These are phyloP conservation scores for Ilyonectria sp. DNA, from an alignment of 2,329 filamentous ascomycete species.

Conservation along the genomic window DNA sequence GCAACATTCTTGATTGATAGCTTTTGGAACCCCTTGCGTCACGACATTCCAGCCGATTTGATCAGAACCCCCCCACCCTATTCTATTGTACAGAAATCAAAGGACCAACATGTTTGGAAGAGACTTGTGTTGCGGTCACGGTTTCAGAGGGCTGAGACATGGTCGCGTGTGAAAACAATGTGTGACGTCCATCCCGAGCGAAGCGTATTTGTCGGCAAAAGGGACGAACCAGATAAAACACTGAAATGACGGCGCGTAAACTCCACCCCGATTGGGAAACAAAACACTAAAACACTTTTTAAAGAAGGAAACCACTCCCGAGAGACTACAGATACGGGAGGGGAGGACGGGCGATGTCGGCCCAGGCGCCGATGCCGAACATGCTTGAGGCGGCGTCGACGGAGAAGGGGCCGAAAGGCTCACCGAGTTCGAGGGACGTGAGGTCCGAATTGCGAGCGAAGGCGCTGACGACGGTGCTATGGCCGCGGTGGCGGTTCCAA, in stretches of 20 bases:
- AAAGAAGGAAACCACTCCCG: neutral
- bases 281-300: neutral
- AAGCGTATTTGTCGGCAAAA: neutral
- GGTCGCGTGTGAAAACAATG: neutral
- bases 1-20: neutral
- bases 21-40: neutral
- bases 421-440: conserved; percentile 28
- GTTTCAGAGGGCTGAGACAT: conserved; percentile 1
- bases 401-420: conserved; percentile 21
- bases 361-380: conserved; percentile 43
- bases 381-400: conserved; percentile 30
- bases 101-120: neutral
- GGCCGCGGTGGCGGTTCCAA: conserved; percentile 4
- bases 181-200: neutral
- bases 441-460: conserved; percentile 32
- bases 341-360: conserved; percentile 33
- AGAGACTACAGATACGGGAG: conserved; percentile 6
- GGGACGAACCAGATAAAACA: neutral
- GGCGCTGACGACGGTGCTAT: conserved; percentile 30
- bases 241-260: neutral
- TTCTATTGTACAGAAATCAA: conserved; percentile 6
- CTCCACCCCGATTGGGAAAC: neutral
- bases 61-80: too few relatives aligned
- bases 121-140: neutral
- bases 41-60: neutral